Conservation (phyloP, 1,284 basidiomycete genomes). For the Irpex sp. region DNA sequence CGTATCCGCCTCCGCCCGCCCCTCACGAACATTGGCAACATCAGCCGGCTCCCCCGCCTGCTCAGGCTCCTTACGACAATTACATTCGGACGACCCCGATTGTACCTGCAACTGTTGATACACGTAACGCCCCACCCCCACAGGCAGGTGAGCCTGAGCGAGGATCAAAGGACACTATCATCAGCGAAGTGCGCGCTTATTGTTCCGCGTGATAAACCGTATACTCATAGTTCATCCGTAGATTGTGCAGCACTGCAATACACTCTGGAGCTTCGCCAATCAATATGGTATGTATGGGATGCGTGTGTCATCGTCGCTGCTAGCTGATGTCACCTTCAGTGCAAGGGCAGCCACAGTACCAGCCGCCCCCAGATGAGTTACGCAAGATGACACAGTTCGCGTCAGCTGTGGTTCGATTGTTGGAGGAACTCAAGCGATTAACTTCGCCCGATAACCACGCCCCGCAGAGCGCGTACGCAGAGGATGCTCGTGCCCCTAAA, state of each 20-base stretch:
- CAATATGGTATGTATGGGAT: slow-evolving; percentile 51
- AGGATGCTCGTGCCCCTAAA: slow-evolving; percentile 57
- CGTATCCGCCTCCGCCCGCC: slow-evolving; percentile 27
- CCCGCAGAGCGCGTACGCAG: slow-evolving; percentile 22
- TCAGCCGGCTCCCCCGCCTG: slow-evolving; percentile 17
- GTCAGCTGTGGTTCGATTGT: slow-evolving; percentile 55
- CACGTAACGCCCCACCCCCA: slow-evolving; percentile 16
- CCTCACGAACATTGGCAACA: slow-evolving; percentile 34
- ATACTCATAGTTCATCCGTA: slow-evolving; percentile 23
- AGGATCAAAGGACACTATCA: slow-evolving; percentile 19
- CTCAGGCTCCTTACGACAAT: slow-evolving; percentile 18
- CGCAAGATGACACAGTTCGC: slow-evolving; percentile 66
- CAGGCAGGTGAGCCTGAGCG: slow-evolving; percentile 17
- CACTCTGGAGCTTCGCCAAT: slow-evolving; percentile 58
- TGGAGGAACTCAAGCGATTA: slow-evolving; percentile 56
- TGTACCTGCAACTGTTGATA: slow-evolving; percentile 34
- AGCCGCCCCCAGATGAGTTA: slow-evolving; percentile 53
- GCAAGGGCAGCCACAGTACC: slow-evolving; percentile 38
- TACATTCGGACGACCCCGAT: slow-evolving; percentile 26
- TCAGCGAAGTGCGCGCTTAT: slow-evolving; percentile 18
- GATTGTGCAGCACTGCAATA: slow-evolving; percentile 59
- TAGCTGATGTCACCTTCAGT: slow-evolving; percentile 32
- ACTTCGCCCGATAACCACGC: slow-evolving; percentile 28
- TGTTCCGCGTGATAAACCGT: neutral
- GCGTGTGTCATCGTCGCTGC: slow-evolving; percentile 2